phyloP scores from a whole-genome alignment of 2,329 filamentous ascomycete genomes.

The Cytospora chrysosperma region DNA sequence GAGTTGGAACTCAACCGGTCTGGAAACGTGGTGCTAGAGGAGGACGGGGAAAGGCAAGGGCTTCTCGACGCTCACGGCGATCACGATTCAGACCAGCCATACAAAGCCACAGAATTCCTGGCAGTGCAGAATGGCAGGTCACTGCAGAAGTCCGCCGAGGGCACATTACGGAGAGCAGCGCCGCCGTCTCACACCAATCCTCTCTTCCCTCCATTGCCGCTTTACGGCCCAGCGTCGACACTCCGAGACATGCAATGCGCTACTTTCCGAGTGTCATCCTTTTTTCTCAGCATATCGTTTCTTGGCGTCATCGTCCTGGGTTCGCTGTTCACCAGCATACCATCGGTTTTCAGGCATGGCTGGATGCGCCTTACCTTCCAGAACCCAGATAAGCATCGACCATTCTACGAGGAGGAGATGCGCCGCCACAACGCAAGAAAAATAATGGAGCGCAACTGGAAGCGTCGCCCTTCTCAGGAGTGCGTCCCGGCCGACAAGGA shows the following conservation, averaged over 20 bases:
- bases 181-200: conserved; percentile 72
- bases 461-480: conserved; percentile 40
- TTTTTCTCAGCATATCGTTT: conserved; percentile 75
- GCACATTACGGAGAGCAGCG: conserved; percentile 46
- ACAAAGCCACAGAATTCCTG: conserved; percentile 27
- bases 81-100: conserved; percentile 31
- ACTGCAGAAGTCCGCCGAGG: conserved; percentile 46
- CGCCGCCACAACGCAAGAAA: conserved; percentile 56
- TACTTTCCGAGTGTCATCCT: conserved; percentile 65
- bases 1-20: conserved; percentile 38
- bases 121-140: conserved; percentile 34
- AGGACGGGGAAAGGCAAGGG: conserved; percentile 30
- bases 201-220: conserved; percentile 78
- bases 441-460: conserved; percentile 64
- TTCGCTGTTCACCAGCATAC: conserved; percentile 66
- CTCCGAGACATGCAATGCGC: conserved; percentile 65
- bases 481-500: conserved; percentile 41
- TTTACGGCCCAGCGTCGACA: conserved; percentile 73
- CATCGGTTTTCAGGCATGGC: conserved; percentile 46
- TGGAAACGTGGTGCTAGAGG: conserved; percentile 4
- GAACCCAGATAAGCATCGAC: conserved; percentile 59
- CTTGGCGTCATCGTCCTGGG: conserved; percentile 74
- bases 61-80: conserved; percentile 38
- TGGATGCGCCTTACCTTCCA: conserved; percentile 56
- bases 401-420: conserved; percentile 72